Conservation (phyloP, 371 early-diverging fungal species). For the Mortierella sp. region DNA sequence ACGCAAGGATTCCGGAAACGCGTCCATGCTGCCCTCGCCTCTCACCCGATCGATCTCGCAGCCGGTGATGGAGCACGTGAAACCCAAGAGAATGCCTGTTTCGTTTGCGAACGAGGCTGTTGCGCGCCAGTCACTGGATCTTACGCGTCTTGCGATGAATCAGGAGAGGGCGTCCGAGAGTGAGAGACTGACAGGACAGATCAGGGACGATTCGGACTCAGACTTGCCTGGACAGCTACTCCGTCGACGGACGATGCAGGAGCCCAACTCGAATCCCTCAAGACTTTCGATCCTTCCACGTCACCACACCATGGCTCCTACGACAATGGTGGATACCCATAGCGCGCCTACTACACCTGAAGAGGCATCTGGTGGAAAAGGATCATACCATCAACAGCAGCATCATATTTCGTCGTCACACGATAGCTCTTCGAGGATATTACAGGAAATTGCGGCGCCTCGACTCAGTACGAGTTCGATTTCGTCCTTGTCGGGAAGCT, state of each 20-base stretch:
- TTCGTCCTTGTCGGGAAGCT: conserved; percentile 23
- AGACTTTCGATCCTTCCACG: conserved; percentile 24
- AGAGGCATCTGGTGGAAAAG: not conserved
- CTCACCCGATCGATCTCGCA: conserved; percentile 37
- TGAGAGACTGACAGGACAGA: conserved; percentile 4
- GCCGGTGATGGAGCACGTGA: conserved; percentile 22
- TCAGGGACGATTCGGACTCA: conserved; percentile 33
- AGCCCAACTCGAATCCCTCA: conserved; percentile 2
- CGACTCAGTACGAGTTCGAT: conserved; percentile 18
- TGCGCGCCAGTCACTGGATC: conserved; percentile 44
- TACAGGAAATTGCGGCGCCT: conserved; percentile 17
- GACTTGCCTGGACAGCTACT: conserved; percentile 35
- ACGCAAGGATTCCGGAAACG: conserved; percentile 20
- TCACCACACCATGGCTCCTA: conserved; percentile 28
- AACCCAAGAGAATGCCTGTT: conserved; percentile 13
- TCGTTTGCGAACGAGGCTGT: conserved; percentile 18
- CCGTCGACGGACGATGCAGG: conserved; percentile 43
- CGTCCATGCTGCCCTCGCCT: not conserved
- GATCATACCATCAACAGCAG: conserved; percentile 3
- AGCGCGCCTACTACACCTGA: not conserved
- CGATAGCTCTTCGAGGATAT: not conserved
- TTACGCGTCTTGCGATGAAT: conserved; percentile 27
- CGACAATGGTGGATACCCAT: conserved; percentile 7
- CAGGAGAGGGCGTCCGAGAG: conserved; percentile 27
- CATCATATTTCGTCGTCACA: not conserved